These are phyloP conservation scores for Paecilomyces sp. DNA, from an alignment of 2,329 filamentous ascomycete genomes.

Conservation along the genomic window DNA sequence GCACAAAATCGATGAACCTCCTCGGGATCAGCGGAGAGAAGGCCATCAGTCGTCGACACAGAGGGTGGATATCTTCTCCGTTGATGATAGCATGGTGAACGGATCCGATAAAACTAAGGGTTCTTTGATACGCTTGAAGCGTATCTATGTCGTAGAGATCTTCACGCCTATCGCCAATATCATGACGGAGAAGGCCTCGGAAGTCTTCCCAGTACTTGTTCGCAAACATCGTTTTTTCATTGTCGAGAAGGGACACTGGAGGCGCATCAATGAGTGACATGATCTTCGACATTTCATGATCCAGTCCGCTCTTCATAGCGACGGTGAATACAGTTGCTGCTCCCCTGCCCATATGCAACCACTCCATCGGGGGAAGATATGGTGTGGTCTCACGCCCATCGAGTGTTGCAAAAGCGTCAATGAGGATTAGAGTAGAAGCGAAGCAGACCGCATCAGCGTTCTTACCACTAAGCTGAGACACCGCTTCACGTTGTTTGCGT, in stretches of 20 bases:
- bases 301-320: background rate
- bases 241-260: background rate
- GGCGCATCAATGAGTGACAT: background rate
- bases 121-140: background rate
- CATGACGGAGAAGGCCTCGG: background rate
- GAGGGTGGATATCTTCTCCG: slow-evolving; percentile 14
- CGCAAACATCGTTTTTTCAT: background rate
- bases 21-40: slow-evolving; percentile 24
- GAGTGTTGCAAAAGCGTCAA: slow-evolving; percentile 20
- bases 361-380: slow-evolving; percentile 23
- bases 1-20: slow-evolving; percentile 20
- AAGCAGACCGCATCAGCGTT: background rate
- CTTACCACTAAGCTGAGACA: background rate
- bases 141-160: background rate
- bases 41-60: slow-evolving; percentile 20
- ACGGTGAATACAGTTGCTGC: background rate
- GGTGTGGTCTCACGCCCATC: slow-evolving; percentile 17
- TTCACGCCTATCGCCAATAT: background rate
- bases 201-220: background rate
- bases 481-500: background rate
- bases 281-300: background rate
- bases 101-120: background rate
- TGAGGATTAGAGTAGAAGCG: slow-evolving; percentile 3
- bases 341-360: slow-evolving; percentile 20
- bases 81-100: slow-evolving; percentile 9